Base-by-base conservation (phyloP, 805 yeast genomes). In the Lachancea nothofagi region DNA sequence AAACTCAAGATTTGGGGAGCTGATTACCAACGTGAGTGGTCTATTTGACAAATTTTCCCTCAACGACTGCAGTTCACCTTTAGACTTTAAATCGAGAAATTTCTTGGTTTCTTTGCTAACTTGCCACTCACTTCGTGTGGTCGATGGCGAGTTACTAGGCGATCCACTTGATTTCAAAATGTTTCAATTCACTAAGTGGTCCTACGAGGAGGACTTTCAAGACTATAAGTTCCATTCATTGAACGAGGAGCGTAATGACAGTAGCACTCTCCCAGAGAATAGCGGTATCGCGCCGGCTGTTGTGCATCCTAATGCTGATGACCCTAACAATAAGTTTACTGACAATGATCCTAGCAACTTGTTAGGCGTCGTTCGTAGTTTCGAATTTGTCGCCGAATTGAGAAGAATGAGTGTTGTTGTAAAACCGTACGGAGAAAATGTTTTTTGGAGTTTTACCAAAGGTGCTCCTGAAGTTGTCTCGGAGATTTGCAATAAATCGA, bases 391-490 rank as follows among this genome's bases (percentile, higher is more conserved):
- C 2, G 79, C 97, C 0, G 75, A 79, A 24, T 64, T 93, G 45
- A 77, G 98, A 59, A 71, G 98, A 53, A 90, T 90, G 96, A 80
- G 93, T 37, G 96, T 88, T 0, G 59, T 90, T 37, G 78, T 80
- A 12, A 74, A 75, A 42, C 66, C 70, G 1, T 64, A 61, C 28
- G 51, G 59, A 22, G 68, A 66, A 15, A 60, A 65, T 15, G 57
- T 63, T 14, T 67, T 69, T 45, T 63, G 66, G 44, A 75, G 79
- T 0, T 81, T 76, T 56, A 87, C 93, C 9, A 93, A 93, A 57
- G 99, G 99, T 35, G 98, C 99, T 0, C 99, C 99, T 0, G 99
- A 93, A 57, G 85, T 89, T 8, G 84, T 93, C 72, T 68, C 74
- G 22, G 80, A 77, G 13, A 77, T 93, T 22, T 93, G 98, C 63